Evolutionary conservation across 345 rosid species (phyloP).

Genomic region (Raphanus sativus): DNA sequence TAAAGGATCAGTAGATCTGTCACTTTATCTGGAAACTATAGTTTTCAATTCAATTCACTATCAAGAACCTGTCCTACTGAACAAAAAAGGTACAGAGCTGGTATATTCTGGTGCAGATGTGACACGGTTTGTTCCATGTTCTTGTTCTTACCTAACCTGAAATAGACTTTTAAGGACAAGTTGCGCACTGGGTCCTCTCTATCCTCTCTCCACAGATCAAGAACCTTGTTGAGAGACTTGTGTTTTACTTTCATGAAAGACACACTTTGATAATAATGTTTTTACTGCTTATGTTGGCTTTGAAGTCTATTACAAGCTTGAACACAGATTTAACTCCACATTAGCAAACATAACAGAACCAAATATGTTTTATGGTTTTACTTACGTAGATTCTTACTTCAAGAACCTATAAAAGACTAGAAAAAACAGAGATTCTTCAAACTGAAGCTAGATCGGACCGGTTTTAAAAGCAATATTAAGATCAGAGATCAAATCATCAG

Average conservation of each 20-base stretch:
- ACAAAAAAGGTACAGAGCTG: slow-evolving; percentile 13
- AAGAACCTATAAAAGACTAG: slow-evolving; percentile 1
- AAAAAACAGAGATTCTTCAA: background rate
- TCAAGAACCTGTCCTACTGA: background rate
- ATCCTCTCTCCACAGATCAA: background rate
- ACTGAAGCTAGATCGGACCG: slow-evolving; percentile 45
- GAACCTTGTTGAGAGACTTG: background rate
- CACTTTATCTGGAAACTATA: background rate
- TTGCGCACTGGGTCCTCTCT: slow-evolving; percentile 7
- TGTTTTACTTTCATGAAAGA: slow-evolving; percentile 12
- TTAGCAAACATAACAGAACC: too few species aligned
- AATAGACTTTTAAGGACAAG: slow-evolving; percentile 30
- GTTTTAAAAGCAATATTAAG: slow-evolving; percentile 68
- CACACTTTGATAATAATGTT: background rate
- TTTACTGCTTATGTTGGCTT: slow-evolving; percentile 5
- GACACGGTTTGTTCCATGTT: slow-evolving; percentile 31
- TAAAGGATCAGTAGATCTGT: background rate
- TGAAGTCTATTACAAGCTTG: background rate
- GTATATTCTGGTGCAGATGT: slow-evolving; percentile 24
- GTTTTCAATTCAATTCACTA: slow-evolving; percentile 2
- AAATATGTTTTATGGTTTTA: slow-evolving; percentile 12
- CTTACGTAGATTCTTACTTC: slow-evolving; percentile 12
- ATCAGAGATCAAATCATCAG: slow-evolving; percentile 80
- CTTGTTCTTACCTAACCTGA: slow-evolving; percentile 34
- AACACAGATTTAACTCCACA: background rate